A percentile compares a stretch with the other conserved stretches of the same genome.
Conservation (phyloP, 257 asterid genomes). For the Rubia yunnanensis region DNA sequence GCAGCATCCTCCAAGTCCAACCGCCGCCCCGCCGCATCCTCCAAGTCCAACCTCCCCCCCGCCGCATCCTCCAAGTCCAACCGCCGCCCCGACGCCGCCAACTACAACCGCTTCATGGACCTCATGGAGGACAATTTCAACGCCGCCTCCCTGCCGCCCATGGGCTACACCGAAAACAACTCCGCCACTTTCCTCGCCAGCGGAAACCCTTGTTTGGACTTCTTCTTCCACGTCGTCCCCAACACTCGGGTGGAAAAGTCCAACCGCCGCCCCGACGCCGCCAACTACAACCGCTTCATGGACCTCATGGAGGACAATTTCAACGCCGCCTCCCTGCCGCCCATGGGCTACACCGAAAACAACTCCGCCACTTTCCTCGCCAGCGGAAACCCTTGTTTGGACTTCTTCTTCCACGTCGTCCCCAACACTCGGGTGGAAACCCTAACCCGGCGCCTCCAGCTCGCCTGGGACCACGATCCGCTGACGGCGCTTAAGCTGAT, state of each 20-base stretch:
- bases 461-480: conserved; percentile 40
- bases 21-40: not conserved
- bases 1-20: not conserved
- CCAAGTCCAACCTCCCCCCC: no score
- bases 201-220: conserved; percentile 46
- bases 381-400: conserved; percentile 42
- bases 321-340: not conserved
- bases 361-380: conserved; percentile 36
- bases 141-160: not conserved
- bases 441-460: conserved; percentile 1
- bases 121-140: conserved; percentile 13
- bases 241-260: conserved; percentile 12
- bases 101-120: conserved; percentile 14
- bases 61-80: not conserved
- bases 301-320: conserved; percentile 12
- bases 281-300: no score
- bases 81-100: no score
- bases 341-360: conserved; percentile 35
- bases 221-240: conserved; percentile 62
- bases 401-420: conserved; percentile 60
- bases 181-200: conserved; percentile 41
- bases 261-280: no score
- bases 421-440: conserved; percentile 24
- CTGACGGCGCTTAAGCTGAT: conserved; percentile 41
- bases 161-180: conserved; percentile 33